Evolutionary conservation across 371 early-diverging fungal genomes (phyloP).

Genomic region (Smittium culicis): DNA sequence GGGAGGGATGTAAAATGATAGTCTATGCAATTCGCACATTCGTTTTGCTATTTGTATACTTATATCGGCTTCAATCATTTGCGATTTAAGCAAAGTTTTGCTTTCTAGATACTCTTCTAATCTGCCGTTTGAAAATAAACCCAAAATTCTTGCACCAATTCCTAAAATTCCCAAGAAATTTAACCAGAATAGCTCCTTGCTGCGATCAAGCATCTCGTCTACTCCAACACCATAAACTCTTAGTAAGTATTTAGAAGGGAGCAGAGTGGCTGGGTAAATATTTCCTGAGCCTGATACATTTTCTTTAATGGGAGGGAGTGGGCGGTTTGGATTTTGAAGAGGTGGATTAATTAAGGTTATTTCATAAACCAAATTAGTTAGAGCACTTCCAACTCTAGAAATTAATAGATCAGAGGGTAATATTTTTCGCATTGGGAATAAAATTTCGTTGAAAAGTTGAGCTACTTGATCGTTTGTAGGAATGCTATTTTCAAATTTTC

Average conservation of each 20-base stretch:
- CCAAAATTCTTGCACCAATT: slow-evolving; percentile 65
- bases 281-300: slow-evolving; percentile 6
- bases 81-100: slow-evolving; percentile 47
- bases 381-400: slow-evolving; percentile 58
- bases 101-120: slow-evolving; percentile 75
- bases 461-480: background rate
- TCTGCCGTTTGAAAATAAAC: slow-evolving; percentile 75
- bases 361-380: slow-evolving; percentile 74
- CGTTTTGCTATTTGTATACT: slow-evolving; percentile 62
- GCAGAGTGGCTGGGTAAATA: background rate
- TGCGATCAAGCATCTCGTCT: slow-evolving; percentile 57
- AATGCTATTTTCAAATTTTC: background rate
- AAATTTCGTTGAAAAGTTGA: background rate
- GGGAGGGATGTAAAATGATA: slow-evolving; percentile 50
- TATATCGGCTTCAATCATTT: slow-evolving; percentile 45
- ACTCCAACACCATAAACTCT: slow-evolving; percentile 67
- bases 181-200: slow-evolving; percentile 67
- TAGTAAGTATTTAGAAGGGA: slow-evolving; percentile 41
- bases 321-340: slow-evolving; percentile 7
- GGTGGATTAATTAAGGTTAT: slow-evolving; percentile 36
- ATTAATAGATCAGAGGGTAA: background rate
- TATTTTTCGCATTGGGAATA: background rate
- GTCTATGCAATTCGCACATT: slow-evolving; percentile 54
- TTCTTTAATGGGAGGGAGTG: slow-evolving; percentile 15
- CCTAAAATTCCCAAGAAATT: slow-evolving; percentile 47